Base-by-base conservation (phyloP, 129 eudicot species). In the Kitagawia praeruptora region DNA sequence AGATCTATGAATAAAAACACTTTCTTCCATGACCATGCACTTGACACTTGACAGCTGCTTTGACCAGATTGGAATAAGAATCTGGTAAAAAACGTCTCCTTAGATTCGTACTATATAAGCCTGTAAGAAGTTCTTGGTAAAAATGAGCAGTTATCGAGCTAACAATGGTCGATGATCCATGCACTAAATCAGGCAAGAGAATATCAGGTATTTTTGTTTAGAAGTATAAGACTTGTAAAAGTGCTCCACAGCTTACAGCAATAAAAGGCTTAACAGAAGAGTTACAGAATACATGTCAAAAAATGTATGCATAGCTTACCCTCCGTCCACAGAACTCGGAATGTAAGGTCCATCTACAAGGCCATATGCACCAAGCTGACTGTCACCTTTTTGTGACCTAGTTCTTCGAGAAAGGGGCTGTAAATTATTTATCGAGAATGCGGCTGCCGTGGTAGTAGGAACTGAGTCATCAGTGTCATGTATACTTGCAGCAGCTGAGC, bases 331-430 rank as follows among this genome's bases (percentile, higher is more conserved):
- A 46, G 96, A 90, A 87, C 91, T 86, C 25, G 97, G 82, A 71
- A 80, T 42, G 77, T 82, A 78, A 45, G 83, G 72, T 80, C 86
- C 87, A 83, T 87, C 86, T 79, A 85, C 91, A 74, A 81, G 66
- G 67, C 89, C 94, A 84, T 83, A 53, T 79, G 87, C 80, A 78
- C 91, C 89, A 66, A 84, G 46, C 45, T 87, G 89, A 80, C 84
- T 87, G 71, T 93, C 97, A 77, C 91, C 91, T 87, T 88, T 94
- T 69, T 77, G 77, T 78, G 85, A 84, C 79, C 96, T 87, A 44
- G 98, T 95, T 79, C 98, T 89, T 78, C 98, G 90, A 69, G 98
- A 95, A 82, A 86, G 92, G 81, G 98, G 81, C 72, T 87, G 98
- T 67, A 96, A 87, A 81, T 85, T 82, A 82, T 84, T 90, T 85